These are phyloP conservation scores for Dipodascopsis uninucleata DNA, from an alignment of 805 yeast genomes.

Conservation along the genomic window DNA sequence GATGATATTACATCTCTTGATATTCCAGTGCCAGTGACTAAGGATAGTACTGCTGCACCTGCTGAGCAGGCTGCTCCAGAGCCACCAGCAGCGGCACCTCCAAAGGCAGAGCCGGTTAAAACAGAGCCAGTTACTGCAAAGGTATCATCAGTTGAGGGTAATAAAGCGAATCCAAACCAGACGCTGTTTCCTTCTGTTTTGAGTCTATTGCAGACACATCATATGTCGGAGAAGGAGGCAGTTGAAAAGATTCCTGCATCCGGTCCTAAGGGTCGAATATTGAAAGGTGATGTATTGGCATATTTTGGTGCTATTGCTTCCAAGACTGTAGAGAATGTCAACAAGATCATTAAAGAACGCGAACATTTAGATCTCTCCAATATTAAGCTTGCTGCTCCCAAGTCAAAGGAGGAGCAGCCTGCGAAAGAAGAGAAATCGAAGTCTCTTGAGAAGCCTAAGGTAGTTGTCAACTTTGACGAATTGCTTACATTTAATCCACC, in stretches of 20 bases:
- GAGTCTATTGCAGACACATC: constrained; percentile 55
- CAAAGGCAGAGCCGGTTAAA: background rate
- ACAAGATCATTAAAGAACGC: constrained; percentile 52
- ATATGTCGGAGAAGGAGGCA: constrained; percentile 69
- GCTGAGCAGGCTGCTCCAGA: constrained; percentile 23
- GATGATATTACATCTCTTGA: constrained; percentile 71
- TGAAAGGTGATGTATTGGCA: constrained; percentile 89
- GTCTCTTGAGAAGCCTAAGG: constrained; percentile 26
- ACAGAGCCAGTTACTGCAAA: constrained; percentile 7
- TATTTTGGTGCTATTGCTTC: constrained; percentile 67
- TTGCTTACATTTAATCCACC: constrained; percentile 26
- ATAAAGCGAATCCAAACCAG: constrained; percentile 62
- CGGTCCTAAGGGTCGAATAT: constrained; percentile 82
- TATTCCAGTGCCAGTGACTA: constrained; percentile 46
- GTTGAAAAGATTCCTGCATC: constrained; percentile 68
- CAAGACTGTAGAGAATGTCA: constrained; percentile 51
- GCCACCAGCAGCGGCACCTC: constrained; percentile 3
- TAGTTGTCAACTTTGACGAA: constrained; percentile 24
- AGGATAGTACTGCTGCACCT: constrained; percentile 22
- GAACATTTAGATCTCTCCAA: constrained; percentile 70
- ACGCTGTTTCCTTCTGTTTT: constrained; percentile 76
- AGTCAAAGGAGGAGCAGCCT: constrained; percentile 33
- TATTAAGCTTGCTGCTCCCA: constrained; percentile 40
- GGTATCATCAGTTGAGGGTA: constrained; percentile 25
- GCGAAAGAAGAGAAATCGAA: constrained; percentile 12